phyloP scores from a whole-genome alignment of 331 rosid genomes.

The Quercus phellos region DNA sequence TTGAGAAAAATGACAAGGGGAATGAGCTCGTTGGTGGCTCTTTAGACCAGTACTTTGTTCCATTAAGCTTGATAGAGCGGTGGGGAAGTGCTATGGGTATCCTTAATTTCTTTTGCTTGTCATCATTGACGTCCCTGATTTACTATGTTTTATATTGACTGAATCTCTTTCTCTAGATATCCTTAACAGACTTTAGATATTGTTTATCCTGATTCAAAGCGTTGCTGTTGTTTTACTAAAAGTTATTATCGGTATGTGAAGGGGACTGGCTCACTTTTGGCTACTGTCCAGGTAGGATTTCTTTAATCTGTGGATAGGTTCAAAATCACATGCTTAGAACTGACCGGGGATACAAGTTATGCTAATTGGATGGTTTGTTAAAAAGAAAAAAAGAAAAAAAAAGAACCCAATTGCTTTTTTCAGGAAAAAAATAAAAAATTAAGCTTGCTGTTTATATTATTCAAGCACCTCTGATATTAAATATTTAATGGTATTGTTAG shows the following conservation, averaged over 20 bases:
- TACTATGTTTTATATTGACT: conserved; percentile 3
- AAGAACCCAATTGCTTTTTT: neutral
- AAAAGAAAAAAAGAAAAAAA: no score
- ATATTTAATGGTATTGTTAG: neutral
- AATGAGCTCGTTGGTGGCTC: conserved; percentile 19
- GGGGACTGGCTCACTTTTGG: conserved; percentile 94
- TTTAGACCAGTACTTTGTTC: conserved; percentile 54
- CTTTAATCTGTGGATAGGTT: neutral
- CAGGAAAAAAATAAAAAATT: neutral
- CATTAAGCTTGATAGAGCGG: conserved; percentile 74
- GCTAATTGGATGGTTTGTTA: neutral
- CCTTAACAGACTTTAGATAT: conserved; percentile 65
- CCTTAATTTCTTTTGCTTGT: conserved; percentile 37
- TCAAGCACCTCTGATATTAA: neutral
- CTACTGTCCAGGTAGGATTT: conserved; percentile 62
- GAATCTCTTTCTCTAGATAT: conserved; percentile 5
- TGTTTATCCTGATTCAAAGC: conserved; percentile 80
- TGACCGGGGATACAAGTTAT: neutral
- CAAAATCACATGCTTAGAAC: neutral
- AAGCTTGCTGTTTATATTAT: neutral
- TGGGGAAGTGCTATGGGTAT: conserved; percentile 99
- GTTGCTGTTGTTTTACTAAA: conserved; percentile 94
- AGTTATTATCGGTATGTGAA: conserved; percentile 89
- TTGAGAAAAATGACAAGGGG: conserved; percentile 25
- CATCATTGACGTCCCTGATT: conserved; percentile 4